Conservation (phyloP, 768 basidiomycete species). For the Macrocybe gigantea region DNA sequence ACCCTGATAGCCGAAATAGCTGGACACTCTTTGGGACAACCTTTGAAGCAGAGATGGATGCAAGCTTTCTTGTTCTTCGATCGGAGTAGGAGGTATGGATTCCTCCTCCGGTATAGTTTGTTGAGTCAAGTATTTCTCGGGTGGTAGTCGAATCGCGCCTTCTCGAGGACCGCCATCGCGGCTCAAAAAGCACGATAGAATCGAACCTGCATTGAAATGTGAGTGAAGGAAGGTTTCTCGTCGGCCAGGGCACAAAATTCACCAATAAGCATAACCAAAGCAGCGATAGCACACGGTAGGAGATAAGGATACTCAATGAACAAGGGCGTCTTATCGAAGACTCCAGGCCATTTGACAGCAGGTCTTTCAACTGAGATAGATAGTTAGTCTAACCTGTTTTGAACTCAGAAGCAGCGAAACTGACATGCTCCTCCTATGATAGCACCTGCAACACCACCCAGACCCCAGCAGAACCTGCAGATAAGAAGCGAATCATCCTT, state of each 20-base stretch:
- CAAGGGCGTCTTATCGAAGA: conserved; percentile 60
- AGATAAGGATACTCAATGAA: conserved; percentile 87
- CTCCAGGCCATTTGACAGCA: conserved; percentile 77
- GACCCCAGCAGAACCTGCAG: conserved; percentile 86
- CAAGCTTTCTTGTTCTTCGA: conserved; percentile 34
- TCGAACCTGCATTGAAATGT: conserved; percentile 49
- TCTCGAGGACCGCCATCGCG: conserved; percentile 87
- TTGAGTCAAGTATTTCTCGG: conserved; percentile 59
- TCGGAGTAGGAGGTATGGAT: conserved; percentile 35
- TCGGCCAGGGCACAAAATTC: conserved; percentile 13
- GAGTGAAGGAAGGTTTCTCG: conserved; percentile 2
- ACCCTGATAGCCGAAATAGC: conserved; percentile 50
- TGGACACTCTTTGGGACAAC: conserved; percentile 51
- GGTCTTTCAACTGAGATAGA: conserved; percentile 66
- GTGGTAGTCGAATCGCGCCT: conserved; percentile 75
- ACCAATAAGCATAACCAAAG: conserved; percentile 71
- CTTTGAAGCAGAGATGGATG: conserved; percentile 38
- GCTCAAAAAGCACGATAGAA: conserved; percentile 85
- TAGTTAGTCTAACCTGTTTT: conserved; percentile 10
- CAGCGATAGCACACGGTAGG: conserved; percentile 78
- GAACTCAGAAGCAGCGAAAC: conserved; percentile 20
- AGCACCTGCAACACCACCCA: conserved; percentile 90
- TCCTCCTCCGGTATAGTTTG: conserved; percentile 68
- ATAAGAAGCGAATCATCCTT: conserved; percentile 4
- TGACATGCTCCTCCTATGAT: conserved; percentile 80